These are phyloP conservation scores for Macrophomina tecta DNA, from an alignment of 2,329 filamentous ascomycete genomes.

Conservation along the genomic window DNA sequence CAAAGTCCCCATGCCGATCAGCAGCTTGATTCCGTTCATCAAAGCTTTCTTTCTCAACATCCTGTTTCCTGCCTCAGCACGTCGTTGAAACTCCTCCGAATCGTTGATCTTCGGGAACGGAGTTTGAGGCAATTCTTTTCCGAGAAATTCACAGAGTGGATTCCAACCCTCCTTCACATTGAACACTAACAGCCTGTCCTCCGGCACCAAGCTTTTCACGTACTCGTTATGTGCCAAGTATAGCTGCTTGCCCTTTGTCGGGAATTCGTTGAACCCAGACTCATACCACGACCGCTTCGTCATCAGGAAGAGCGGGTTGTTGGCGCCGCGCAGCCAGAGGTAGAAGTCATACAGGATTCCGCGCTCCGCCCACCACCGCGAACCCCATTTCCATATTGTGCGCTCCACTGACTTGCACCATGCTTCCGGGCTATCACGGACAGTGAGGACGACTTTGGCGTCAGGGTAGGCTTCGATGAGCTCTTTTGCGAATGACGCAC, in stretches of 20 bases:
- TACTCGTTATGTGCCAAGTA: constrained; percentile 30
- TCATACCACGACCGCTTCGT: neutral
- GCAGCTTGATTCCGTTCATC: neutral
- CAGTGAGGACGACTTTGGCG: constrained; percentile 33
- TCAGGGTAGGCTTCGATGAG: constrained; percentile 32
- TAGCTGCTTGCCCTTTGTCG: neutral
- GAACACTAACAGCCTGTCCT: constrained; percentile 38
- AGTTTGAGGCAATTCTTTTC: constrained; percentile 32
- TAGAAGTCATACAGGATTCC: neutral
- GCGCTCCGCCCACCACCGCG: neutral
- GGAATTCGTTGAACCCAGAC: neutral
- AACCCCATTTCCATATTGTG: constrained; percentile 9
- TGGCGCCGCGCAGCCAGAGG: neutral
- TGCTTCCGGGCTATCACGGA: constrained; percentile 14
- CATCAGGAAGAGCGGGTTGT: neutral
- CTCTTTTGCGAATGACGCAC: constrained; percentile 31
- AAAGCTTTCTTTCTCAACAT: neutral
- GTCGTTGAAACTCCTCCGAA: neutral
- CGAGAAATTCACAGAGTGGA: constrained; percentile 40
- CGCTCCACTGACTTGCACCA: constrained; percentile 21
- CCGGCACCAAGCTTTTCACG: constrained; percentile 33
- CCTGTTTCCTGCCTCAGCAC: neutral
- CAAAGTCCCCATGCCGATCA: neutral
- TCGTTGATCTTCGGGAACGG: constrained; percentile 34
- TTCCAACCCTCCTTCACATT: constrained; percentile 36